Evolutionary conservation across 352 stramenopile genomes (phyloP), one percentile per base, ranked within the genome.

Genomic region (Phytopythium delawarense): DNA sequence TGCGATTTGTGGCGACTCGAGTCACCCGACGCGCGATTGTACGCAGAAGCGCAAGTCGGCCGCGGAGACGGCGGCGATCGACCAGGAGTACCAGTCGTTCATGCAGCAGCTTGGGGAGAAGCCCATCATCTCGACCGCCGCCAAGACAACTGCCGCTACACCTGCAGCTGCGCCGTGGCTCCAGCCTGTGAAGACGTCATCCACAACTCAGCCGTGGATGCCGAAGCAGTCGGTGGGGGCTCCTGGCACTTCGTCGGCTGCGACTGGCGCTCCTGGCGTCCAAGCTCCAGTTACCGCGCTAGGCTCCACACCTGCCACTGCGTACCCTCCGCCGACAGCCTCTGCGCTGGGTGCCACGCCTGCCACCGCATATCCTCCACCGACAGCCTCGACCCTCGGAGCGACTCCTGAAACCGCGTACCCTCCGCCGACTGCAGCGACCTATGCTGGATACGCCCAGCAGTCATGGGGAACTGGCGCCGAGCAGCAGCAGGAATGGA

Each of bases 21-120:
- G 88, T 69, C 97, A 99, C 75, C 96, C 96, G 12, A 99, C 97
- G 18, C 75, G 96, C 40, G 97, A 99, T 87, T 99, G 97, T 91
- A 95, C 84, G 28, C 84, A 96, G 57, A 96, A 94, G 59, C 79
- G 75, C 32, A 86, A 91, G 59, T 87, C 78, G 52, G 75, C 78
- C 18, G 79, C 75, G 4, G 82, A 95, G 56, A 91, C 74, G 7
- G 87, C 84, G 25, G 81, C 76, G 34, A 93, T 93, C 34, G 82
- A 95, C 66, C 79, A 92, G 65, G 87, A 95, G 63, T 95, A 93
- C 70, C 75, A 86, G 46, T 88, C 81, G 18, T 93, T 95, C 62
- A 92, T 95, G 87, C 81, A 95, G 58, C 87, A 95, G 61, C 69
- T 95, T 7, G 87, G 87, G 2, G 84, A 95, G 73, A 88, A 86